A percentile compares a stretch with the other conserved stretches of the same genome.
phyloP scores from a whole-genome alignment of 2,329 filamentous ascomycete species.

The Aspergillus piperis region DNA sequence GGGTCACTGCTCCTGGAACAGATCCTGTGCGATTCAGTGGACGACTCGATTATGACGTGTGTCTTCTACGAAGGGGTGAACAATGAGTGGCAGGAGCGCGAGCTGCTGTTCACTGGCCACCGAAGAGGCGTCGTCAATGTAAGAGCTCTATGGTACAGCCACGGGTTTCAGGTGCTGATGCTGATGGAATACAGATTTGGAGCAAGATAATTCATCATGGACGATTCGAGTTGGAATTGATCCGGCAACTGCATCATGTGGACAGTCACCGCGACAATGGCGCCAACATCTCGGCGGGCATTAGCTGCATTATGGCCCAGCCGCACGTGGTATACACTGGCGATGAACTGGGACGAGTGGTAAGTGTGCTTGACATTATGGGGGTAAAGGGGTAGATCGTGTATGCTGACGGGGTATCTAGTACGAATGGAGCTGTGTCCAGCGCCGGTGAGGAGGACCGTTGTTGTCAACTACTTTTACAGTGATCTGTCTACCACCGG shows the following conservation, averaged over 20 bases:
- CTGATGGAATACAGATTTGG: constrained; percentile 52
- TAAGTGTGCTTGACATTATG: constrained; percentile 50
- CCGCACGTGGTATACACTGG: constrained; percentile 85
- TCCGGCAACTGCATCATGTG: constrained; percentile 79
- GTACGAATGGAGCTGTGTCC: constrained; percentile 62
- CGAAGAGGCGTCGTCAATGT: constrained; percentile 77
- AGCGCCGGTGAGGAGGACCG: constrained; percentile 42
- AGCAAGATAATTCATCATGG: constrained; percentile 60
- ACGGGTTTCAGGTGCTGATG: not conserved
- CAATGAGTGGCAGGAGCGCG: constrained; percentile 88
- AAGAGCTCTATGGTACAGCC: constrained; percentile 7
- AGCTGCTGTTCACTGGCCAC: constrained; percentile 87
- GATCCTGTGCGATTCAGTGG: constrained; percentile 69
- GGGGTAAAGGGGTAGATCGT: not conserved
- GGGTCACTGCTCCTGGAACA: constrained; percentile 80
- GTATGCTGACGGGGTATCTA: constrained; percentile 31
- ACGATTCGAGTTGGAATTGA: constrained; percentile 73
- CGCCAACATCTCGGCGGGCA: constrained; percentile 61
- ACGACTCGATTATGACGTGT: constrained; percentile 78
- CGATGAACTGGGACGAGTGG: constrained; percentile 88
- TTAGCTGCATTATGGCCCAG: constrained; percentile 84
- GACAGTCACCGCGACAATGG: constrained; percentile 67
- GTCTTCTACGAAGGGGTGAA: constrained; percentile 90
- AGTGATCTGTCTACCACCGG: not conserved
- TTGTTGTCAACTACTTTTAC: not conserved